Percentiles rank a stretch among this genome's conserved stretches.
These are phyloP conservation scores for Pythium aquatile DNA, from an alignment of 352 stramenopile species.

Conservation along the genomic window DNA sequence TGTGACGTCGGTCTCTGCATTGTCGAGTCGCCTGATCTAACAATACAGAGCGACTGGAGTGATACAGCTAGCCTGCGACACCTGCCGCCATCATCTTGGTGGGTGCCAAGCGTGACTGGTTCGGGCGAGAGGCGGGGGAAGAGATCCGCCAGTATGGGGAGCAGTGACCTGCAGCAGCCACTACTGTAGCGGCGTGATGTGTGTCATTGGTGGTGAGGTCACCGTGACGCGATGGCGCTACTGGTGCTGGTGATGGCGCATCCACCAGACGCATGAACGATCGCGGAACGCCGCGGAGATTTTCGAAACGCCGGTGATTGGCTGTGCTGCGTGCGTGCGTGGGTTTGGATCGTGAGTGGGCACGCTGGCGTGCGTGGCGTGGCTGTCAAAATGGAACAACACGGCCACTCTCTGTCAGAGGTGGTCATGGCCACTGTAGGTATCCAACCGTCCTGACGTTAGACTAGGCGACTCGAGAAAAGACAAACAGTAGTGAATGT, in stretches of 20 bases:
- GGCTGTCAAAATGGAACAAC: constrained; percentile 7
- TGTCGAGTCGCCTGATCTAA: neutral
- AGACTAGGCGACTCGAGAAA: neutral
- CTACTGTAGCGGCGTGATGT: neutral
- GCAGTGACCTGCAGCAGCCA: neutral
- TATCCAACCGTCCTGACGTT: neutral
- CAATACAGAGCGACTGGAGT: no score
- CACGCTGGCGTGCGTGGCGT: neutral
- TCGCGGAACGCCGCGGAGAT: neutral
- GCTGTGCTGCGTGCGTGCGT: neutral
- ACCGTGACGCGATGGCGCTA: neutral
- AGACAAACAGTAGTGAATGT: neutral
- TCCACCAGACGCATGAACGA: neutral
- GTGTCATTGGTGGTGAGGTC: neutral
- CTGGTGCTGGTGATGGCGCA: neutral
- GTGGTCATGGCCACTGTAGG: neutral
- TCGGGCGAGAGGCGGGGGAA: neutral
- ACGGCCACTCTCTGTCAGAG: neutral
- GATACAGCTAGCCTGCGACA: neutral
- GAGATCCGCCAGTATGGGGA: neutral
- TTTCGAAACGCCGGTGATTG: constrained; percentile 5
- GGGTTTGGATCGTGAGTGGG: neutral
- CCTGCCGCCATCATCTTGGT: neutral
- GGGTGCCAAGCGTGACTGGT: neutral
- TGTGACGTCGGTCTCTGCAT: neutral